These are phyloP conservation scores for Paraconiothyrium brasiliense DNA, from an alignment of 2,329 filamentous ascomycete genomes.

Conservation along the genomic window DNA sequence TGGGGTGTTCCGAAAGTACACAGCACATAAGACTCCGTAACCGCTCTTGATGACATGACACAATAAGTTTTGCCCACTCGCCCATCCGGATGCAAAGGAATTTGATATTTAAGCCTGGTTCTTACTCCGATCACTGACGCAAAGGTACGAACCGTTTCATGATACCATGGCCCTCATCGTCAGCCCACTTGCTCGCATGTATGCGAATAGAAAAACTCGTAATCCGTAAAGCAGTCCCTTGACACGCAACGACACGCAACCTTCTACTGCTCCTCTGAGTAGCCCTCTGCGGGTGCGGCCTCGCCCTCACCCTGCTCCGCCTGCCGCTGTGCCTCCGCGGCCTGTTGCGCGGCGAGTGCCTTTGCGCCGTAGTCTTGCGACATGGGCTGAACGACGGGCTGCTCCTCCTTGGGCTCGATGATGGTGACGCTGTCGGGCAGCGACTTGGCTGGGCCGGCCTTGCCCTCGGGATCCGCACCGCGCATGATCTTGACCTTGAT, in stretches of 20 bases:
- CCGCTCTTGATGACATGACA: conserved; percentile 19
- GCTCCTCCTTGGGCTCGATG: conserved; percentile 99
- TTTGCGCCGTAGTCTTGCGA: conserved; percentile 99
- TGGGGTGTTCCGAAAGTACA: conserved; percentile 21
- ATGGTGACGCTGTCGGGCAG: conserved; percentile 99
- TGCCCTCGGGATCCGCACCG: conserved; percentile 98
- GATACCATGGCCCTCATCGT: conserved; percentile 20
- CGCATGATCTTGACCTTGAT: conserved; percentile 99
- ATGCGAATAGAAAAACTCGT: conserved; percentile 13
- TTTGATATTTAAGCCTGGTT: conserved; percentile 21
- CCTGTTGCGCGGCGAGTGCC: conserved; percentile 74
- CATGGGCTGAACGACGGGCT: conserved; percentile 91
- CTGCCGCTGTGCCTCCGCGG: conserved; percentile 68
- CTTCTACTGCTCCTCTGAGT: conserved; percentile 46
- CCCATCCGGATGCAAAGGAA: conserved; percentile 37
- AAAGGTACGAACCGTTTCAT: not conserved
- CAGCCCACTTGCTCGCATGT: conserved; percentile 7
- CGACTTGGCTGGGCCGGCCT: conserved; percentile 95
- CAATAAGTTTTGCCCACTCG: conserved; percentile 17
- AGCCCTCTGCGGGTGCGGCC: conserved; percentile 48
- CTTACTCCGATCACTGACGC: conserved; percentile 1
- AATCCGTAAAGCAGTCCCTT: conserved; percentile 1
- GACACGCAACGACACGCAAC: not conserved
- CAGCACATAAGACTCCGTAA: conserved; percentile 25
- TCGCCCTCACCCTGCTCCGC: conserved; percentile 67